Percentiles rank a stretch among this genome's conserved stretches.
These are phyloP conservation scores for Kazachstania viticola DNA, from an alignment of 805 yeast genomes.

Conservation along the genomic window DNA sequence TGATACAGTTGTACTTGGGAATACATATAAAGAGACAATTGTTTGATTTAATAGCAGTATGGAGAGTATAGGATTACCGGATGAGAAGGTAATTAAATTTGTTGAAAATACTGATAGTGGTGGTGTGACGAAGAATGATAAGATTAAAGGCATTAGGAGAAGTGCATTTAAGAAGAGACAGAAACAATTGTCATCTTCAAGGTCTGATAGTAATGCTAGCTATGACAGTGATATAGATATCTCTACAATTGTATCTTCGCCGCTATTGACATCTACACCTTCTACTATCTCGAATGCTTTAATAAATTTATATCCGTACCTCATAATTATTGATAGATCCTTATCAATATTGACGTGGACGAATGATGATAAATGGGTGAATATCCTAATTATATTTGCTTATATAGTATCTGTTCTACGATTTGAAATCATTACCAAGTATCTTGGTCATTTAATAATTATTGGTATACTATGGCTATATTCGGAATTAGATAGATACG, in stretches of 20 bases:
- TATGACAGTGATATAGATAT: slow-evolving; percentile 1
- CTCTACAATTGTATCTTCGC: slow-evolving; percentile 44
- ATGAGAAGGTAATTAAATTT: too few relatives aligned
- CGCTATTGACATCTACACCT: slow-evolving; percentile 79
- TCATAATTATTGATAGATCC: slow-evolving; percentile 57
- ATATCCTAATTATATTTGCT: slow-evolving; percentile 27
- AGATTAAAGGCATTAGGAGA: slow-evolving; percentile 6
- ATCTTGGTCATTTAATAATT: slow-evolving; percentile 68
- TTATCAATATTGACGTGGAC: slow-evolving; percentile 85
- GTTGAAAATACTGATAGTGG: too few relatives aligned
- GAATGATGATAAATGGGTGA: slow-evolving; percentile 66
- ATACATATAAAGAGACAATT: too few relatives aligned
- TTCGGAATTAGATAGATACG: slow-evolving; percentile 43
- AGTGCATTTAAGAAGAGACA: slow-evolving; percentile 18
- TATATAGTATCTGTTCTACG: slow-evolving; percentile 56
- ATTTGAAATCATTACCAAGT: slow-evolving; percentile 66
- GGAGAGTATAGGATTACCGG: too few relatives aligned
- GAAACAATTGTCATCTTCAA: slow-evolving; percentile 1
- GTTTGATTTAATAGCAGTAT: too few relatives aligned
- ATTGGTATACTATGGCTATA: slow-evolving; percentile 51
- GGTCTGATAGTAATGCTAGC: slow-evolving; percentile 1
- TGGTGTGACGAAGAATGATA: too few relatives aligned
- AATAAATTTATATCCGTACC: slow-evolving; percentile 72
- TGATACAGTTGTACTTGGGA: too few relatives aligned
- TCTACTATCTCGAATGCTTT: slow-evolving; percentile 80